A percentile compares a stretch with the other conserved stretches of the same genome.
Evolutionary conservation across 73 alveolate species (phyloP).

Genomic region (Paramecium biaurelia): DNA sequence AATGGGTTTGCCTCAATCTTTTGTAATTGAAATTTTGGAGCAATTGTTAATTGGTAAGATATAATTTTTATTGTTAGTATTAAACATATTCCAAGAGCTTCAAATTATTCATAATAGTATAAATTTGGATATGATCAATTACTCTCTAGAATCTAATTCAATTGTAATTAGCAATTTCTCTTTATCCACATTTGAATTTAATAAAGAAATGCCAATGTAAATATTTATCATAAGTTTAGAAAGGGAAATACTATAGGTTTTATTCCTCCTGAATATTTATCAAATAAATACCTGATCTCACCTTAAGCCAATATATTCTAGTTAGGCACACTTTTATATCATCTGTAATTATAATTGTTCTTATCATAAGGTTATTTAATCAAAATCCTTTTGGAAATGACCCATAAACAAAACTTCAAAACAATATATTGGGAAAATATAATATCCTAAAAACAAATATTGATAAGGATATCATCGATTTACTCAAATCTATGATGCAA

Average conservation of each 20-base stretch:
- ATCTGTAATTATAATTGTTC: neutral
- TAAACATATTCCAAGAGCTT: neutral
- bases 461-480: neutral
- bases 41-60: neutral
- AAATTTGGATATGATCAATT: neutral
- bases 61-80: neutral
- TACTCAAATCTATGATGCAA: neutral
- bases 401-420: neutral
- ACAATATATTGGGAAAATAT: neutral
- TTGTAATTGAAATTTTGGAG: neutral
- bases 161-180: neutral
- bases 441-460: neutral
- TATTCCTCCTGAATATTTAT: neutral
- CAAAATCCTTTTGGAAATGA: conserved; percentile 6
- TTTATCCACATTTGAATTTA: neutral
- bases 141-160: neutral
- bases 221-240: neutral
- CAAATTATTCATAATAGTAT: neutral
- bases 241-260: neutral
- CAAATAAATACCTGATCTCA: neutral
- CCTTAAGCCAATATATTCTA: neutral
- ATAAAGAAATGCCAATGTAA: neutral
- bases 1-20: neutral
- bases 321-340: neutral
- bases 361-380: neutral